Conservation (phyloP, 139 green algal genomes). For the Nannochloris sp. region DNA sequence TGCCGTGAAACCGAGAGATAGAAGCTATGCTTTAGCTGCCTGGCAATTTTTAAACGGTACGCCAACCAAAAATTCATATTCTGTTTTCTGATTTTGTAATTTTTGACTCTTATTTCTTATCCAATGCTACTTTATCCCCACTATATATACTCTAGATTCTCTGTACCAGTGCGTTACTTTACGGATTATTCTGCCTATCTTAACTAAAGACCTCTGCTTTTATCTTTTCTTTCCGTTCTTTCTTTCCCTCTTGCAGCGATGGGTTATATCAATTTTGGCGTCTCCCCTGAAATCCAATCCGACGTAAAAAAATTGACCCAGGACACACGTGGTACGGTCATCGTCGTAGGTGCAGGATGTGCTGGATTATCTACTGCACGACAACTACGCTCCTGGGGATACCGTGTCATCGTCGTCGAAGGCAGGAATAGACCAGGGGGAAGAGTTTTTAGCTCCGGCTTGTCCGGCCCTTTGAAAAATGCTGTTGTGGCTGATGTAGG, state of each 20-base stretch:
- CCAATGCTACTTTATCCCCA: too few species aligned
- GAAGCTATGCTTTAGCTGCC: constrained; percentile 27
- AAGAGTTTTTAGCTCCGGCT: constrained; percentile 64
- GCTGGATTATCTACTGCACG: constrained; percentile 74
- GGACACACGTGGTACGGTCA: constrained; percentile 42
- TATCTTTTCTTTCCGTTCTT: too few species aligned
- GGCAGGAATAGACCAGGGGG: constrained; percentile 66
- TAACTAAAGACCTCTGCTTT: too few species aligned
- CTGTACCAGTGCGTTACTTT: too few species aligned
- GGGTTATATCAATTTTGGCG: constrained; percentile 90
- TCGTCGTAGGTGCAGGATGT: constrained; percentile 83
- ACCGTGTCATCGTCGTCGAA: constrained; percentile 81
- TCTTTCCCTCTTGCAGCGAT: too few species aligned
- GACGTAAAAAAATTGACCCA: background rate
- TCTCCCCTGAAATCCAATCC: constrained; percentile 31
- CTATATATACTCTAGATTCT: too few species aligned
- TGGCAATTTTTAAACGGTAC: constrained; percentile 56
- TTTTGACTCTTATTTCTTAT: too few species aligned
- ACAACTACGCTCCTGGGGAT: constrained; percentile 73
- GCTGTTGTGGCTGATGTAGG: constrained; percentile 77
- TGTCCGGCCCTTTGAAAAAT: constrained; percentile 39
- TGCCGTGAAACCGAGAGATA: background rate
- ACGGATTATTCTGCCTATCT: too few species aligned
- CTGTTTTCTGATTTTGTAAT: background rate
- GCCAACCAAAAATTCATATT: background rate